These are phyloP conservation scores for Nakaseomyces glabratus DNA, from an alignment of 1,139 yeast genomes.

Conservation along the genomic window DNA sequence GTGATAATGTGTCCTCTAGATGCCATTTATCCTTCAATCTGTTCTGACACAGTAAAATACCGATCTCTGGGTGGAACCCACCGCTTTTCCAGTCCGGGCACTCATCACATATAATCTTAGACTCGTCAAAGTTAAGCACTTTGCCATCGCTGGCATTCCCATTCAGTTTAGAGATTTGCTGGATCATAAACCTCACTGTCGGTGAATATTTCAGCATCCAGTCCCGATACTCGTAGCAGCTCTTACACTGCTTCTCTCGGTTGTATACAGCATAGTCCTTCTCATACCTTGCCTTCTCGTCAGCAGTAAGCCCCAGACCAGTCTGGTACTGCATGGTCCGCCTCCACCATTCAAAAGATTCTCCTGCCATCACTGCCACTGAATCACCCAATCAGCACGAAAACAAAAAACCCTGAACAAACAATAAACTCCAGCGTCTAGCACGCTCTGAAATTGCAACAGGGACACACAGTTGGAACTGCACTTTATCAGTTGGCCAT, in stretches of 20 bases:
- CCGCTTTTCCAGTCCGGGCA: slow-evolving; percentile 88
- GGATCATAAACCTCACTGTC: slow-evolving; percentile 77
- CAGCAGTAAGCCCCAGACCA: slow-evolving; percentile 53
- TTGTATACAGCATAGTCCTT: slow-evolving; percentile 39
- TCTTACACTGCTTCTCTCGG: slow-evolving; percentile 49
- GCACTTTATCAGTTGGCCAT: too few species aligned
- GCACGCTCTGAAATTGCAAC: too few species aligned
- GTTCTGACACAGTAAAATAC: slow-evolving; percentile 81
- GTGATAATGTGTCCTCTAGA: slow-evolving; percentile 83
- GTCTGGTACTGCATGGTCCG: slow-evolving; percentile 63
- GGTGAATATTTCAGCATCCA: slow-evolving; percentile 82
- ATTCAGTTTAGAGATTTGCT: slow-evolving; percentile 58
- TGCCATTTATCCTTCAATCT: slow-evolving; percentile 71
- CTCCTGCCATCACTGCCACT: too few species aligned
- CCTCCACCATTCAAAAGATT: slow-evolving; percentile 81
- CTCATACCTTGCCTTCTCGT: slow-evolving; percentile 51
- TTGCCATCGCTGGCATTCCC: slow-evolving; percentile 10
- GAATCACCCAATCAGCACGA: too few species aligned
- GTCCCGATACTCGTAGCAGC: slow-evolving; percentile 64
- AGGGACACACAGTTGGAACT: too few species aligned
- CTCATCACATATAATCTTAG: slow-evolving; percentile 62
- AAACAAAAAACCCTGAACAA: too few species aligned
- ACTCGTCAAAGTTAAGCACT: slow-evolving; percentile 22
- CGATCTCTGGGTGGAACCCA: slow-evolving; percentile 86
- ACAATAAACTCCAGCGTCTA: too few species aligned